Percentiles rank a stretch among this genome's conserved stretches.
Conservation (phyloP, 352 stramenopile species). For the Pythium grandisporangium region DNA sequence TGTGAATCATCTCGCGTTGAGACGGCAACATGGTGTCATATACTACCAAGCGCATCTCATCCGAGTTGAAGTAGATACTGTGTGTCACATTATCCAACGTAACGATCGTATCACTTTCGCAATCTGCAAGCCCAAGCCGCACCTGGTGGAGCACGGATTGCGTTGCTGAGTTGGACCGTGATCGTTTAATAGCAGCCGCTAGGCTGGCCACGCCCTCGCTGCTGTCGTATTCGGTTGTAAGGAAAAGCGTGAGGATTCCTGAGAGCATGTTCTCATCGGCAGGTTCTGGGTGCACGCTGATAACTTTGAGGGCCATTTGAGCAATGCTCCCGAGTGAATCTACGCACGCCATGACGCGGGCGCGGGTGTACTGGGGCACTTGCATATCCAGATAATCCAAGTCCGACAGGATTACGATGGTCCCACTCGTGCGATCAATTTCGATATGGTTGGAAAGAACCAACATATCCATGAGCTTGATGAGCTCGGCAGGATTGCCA, state of each 20-base stretch:
- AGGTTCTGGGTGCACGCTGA: conserved; percentile 58
- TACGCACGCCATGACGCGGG: conserved; percentile 61
- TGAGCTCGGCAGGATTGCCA: conserved; percentile 52
- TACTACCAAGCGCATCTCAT: conserved; percentile 52
- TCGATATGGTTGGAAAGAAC: conserved; percentile 53
- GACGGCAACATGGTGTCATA: conserved; percentile 64
- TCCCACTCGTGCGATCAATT: conserved; percentile 33
- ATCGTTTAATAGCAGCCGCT: conserved; percentile 27
- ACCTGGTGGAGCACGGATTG: conserved; percentile 42
- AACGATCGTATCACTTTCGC: conserved; percentile 27
- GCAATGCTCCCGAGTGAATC: conserved; percentile 37
- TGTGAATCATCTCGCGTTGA: conserved; percentile 52
- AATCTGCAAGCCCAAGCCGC: conserved; percentile 15
- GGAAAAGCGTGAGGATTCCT: conserved; percentile 38
- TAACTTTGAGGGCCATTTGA: conserved; percentile 54
- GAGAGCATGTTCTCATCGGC: conserved; percentile 49
- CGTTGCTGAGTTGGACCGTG: conserved; percentile 23
- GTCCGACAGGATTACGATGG: conserved; percentile 56
- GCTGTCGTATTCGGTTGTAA: conserved; percentile 22
- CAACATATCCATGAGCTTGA: conserved; percentile 66
- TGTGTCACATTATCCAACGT: conserved; percentile 43
- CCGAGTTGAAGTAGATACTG: conserved; percentile 52
- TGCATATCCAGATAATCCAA: conserved; percentile 70
- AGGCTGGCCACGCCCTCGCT: conserved; percentile 12
- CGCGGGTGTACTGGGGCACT: conserved; percentile 59